Evolutionary conservation across 2,329 filamentous ascomycete genomes (phyloP).

Genomic region (Scedosporium aurantiacum): DNA sequence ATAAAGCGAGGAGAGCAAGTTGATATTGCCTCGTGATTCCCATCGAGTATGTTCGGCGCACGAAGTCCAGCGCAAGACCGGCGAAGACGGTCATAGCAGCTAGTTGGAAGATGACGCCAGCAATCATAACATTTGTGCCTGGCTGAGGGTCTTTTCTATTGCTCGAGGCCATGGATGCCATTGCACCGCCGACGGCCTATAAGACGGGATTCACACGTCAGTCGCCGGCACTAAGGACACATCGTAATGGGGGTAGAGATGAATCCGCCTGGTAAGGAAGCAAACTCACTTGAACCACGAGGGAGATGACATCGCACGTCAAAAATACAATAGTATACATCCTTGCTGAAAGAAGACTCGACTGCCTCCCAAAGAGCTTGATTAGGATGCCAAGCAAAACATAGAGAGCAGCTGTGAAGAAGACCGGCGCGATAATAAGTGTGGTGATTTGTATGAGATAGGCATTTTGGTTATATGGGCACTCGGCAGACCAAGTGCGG

Average conservation of each 20-base stretch:
- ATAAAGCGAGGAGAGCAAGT: constrained; percentile 22
- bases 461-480: constrained; percentile 34
- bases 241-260: no score
- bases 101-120: constrained; percentile 38
- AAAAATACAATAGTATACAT: constrained; percentile 35
- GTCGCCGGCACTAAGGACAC: no score
- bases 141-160: constrained; percentile 22
- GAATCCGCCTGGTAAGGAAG: constrained; percentile 12
- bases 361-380: constrained; percentile 27
- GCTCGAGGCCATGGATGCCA: constrained; percentile 22
- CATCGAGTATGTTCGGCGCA: constrained; percentile 22
- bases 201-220: no score
- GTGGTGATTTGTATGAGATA: constrained; percentile 40
- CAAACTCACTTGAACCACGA: constrained; percentile 23
- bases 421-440: constrained; percentile 32
- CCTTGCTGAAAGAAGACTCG: constrained; percentile 28
- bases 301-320: constrained; percentile 9
- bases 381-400: constrained; percentile 36
- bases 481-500: constrained; percentile 34
- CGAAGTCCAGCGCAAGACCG: constrained; percentile 24
- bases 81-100: constrained; percentile 36
- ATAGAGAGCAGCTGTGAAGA: constrained; percentile 40
- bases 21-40: constrained; percentile 18
- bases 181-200: constrained; percentile 34
- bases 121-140: constrained; percentile 37